Evolutionary conservation across 345 rosid species (phyloP).

Genomic region (Brassica napus): DNA sequence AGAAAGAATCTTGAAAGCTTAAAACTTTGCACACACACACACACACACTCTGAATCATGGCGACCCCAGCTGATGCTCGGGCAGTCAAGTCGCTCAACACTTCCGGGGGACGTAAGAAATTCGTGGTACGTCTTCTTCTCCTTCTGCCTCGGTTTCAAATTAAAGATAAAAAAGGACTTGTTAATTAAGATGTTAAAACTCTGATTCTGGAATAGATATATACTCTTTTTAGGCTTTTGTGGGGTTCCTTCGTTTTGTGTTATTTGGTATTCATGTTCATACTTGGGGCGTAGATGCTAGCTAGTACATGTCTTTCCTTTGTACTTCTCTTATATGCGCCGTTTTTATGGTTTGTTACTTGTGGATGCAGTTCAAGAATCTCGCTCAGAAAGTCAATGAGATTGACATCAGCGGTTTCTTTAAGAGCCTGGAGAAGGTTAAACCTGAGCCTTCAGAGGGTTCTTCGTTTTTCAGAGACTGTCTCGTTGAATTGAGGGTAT

Average conservation of each 20-base stretch:
- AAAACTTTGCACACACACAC: neutral
- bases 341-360: slow-evolving; percentile 21
- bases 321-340: slow-evolving; percentile 24
- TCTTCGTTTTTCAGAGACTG: slow-evolving; percentile 77
- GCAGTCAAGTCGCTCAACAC: slow-evolving; percentile 89
- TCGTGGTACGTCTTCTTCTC: slow-evolving; percentile 50
- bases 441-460: slow-evolving; percentile 75
- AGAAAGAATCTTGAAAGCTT: neutral
- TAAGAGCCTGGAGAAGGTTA: slow-evolving; percentile 63
- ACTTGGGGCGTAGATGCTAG: neutral
- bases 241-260: neutral
- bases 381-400: slow-evolving; percentile 66
- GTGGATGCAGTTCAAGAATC: slow-evolving; percentile 66
- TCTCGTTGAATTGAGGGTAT: slow-evolving; percentile 90
- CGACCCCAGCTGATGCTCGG: slow-evolving; percentile 52
- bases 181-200: neutral
- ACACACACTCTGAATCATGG: slow-evolving; percentile 31
- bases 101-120: slow-evolving; percentile 68
- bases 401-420: slow-evolving; percentile 65
- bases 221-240: neutral
- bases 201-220: neutral
- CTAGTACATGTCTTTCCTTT: neutral
- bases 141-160: slow-evolving; percentile 3
- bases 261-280: neutral
- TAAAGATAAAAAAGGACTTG: neutral